These are phyloP conservation scores for Ilyonectria destructans DNA, from an alignment of 2,329 filamentous ascomycete species.

Conservation along the genomic window DNA sequence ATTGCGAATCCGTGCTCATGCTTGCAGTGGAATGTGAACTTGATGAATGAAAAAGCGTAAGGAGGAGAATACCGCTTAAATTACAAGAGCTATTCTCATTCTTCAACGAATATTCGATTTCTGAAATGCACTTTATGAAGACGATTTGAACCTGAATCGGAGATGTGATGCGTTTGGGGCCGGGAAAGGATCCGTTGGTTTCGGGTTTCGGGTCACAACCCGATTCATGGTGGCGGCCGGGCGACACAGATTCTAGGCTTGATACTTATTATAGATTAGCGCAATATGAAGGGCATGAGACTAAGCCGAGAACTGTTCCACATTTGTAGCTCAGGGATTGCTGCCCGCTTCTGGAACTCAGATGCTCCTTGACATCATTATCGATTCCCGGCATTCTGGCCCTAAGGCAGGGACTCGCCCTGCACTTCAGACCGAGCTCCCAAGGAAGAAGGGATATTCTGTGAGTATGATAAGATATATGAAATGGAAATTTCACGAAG, in stretches of 20 bases:
- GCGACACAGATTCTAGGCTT: too few species aligned
- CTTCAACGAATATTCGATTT: not conserved
- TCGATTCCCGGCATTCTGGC: too few species aligned
- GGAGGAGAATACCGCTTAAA: not conserved
- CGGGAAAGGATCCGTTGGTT: not conserved
- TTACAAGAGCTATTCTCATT: not conserved
- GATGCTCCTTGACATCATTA: too few species aligned
- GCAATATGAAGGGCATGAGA: not conserved
- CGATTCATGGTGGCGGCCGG: not conserved
- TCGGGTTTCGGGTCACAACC: not conserved
- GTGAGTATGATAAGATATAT: too few species aligned
- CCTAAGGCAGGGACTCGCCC: too few species aligned
- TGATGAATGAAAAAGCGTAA: not conserved
- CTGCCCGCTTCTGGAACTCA: not conserved
- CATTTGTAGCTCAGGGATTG: too few species aligned
- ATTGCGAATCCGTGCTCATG: conserved; percentile 17
- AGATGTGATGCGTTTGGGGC: too few species aligned
- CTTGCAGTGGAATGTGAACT: not conserved
- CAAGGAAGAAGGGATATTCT: too few species aligned
- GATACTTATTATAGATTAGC: not conserved
- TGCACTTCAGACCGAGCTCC: too few species aligned
- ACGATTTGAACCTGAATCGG: too few species aligned
- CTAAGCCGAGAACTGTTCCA: not conserved
- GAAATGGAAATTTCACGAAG: too few species aligned
- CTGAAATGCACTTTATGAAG: too few species aligned